A percentile compares a stretch with the other conserved stretches of the same genome.
Conservation (phyloP, 139 green algal species). For the Raphidocelis subcapitata region DNA sequence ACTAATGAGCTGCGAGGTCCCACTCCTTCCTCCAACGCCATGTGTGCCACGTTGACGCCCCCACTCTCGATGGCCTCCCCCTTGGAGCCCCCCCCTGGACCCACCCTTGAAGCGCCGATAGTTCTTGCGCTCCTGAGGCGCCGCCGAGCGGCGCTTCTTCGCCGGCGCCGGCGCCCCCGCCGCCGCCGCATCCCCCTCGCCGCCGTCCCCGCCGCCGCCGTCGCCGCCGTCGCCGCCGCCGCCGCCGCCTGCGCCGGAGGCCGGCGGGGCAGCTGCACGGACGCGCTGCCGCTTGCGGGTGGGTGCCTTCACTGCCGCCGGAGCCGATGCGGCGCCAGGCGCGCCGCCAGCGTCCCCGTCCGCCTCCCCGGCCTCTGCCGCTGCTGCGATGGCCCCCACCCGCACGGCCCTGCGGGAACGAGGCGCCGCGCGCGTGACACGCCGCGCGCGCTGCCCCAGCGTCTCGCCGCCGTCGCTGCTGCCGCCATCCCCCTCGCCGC, state of each 20-base stretch:
- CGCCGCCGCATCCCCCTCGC: not conserved
- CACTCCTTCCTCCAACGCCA: not conserved
- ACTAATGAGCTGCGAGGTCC: not conserved
- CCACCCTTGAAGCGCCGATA: constrained; percentile 17
- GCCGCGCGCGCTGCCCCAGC: not conserved
- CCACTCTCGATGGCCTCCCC: not conserved
- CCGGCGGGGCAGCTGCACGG: not conserved
- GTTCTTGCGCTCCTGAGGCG: constrained; percentile 13
- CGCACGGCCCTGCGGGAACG: too few relatives aligned
- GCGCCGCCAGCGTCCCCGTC: not conserved
- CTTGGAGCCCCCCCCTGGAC: not conserved
- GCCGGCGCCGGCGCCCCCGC: not conserved
- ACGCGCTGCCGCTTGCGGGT: not conserved
- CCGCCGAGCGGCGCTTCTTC: constrained; percentile 2
- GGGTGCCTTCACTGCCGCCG: not conserved
- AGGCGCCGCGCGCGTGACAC: not conserved
- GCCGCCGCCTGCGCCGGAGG: not conserved
- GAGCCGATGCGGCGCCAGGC: not conserved
- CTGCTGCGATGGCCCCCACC: not conserved
- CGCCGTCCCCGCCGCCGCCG: not conserved
- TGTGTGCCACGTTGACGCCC: not conserved
- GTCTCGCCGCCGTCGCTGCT: not conserved
- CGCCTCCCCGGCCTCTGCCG: not conserved
- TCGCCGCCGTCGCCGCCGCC: not conserved
- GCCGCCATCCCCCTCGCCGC: not conserved